Conservation (phyloP, 192 early-diverging fungal species). For the Coemansia sp. region DNA sequence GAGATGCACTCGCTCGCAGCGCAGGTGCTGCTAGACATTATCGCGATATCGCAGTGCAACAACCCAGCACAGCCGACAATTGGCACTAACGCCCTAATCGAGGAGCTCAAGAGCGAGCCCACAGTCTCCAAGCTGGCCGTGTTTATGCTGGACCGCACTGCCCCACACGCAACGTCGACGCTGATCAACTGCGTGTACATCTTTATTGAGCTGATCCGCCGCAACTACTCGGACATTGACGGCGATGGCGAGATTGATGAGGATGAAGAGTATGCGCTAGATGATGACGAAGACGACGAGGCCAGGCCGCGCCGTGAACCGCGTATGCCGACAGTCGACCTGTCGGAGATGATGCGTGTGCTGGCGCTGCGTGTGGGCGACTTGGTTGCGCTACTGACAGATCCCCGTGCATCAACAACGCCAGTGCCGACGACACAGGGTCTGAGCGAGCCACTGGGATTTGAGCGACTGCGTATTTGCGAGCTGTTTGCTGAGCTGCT, state of each 20-base stretch:
- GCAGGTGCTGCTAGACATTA: slow-evolving; percentile 79
- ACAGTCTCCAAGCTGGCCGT: slow-evolving; percentile 73
- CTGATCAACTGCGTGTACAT: slow-evolving; percentile 94
- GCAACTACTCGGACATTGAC: slow-evolving; percentile 70
- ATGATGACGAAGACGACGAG: slow-evolving; percentile 7
- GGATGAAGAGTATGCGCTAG: slow-evolving; percentile 2
- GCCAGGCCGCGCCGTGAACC: slow-evolving; percentile 16
- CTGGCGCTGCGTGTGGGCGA: slow-evolving; percentile 73
- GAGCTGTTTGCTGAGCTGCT: slow-evolving; percentile 98
- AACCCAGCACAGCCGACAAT: slow-evolving; percentile 63
- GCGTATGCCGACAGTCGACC: slow-evolving; percentile 60
- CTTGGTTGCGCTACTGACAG: slow-evolving; percentile 71
- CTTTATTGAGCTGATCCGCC: slow-evolving; percentile 95
- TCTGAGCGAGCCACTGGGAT: slow-evolving; percentile 80
- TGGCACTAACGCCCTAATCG: slow-evolving; percentile 63
- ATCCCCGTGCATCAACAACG: slow-evolving; percentile 60
- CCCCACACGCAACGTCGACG: slow-evolving; percentile 79
- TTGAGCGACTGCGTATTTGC: slow-evolving; percentile 92
- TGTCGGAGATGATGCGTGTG: slow-evolving; percentile 89
- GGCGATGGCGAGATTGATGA: slow-evolving; percentile 1
- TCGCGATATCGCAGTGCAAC: slow-evolving; percentile 74
- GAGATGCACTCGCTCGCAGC: slow-evolving; percentile 81
- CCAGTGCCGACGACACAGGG: slow-evolving; percentile 77
- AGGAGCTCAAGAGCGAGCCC: slow-evolving; percentile 71
- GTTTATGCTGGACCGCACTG: slow-evolving; percentile 79